Evolutionary conservation across 1,139 yeast genomes (phyloP).

Genomic region (Suhomyces taliae): DNA sequence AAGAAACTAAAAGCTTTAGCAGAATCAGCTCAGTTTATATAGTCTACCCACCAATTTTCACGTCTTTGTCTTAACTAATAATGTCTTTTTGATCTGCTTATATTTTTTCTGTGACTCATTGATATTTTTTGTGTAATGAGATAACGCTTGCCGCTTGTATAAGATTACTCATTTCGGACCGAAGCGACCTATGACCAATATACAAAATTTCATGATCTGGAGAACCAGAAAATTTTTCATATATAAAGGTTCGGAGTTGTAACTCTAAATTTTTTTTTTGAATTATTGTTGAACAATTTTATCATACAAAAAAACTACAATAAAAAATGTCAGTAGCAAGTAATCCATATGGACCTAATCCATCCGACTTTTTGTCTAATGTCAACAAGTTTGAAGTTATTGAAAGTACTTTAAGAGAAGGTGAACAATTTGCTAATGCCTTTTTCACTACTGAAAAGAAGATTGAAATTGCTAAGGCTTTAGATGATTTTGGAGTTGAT

Average conservation of each 20-base stretch:
- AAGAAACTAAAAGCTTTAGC: background rate
- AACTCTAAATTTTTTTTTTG: background rate
- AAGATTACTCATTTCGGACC: constrained; percentile 11
- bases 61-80: background rate
- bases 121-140: constrained; percentile 10
- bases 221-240: constrained; percentile 6
- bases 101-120: constrained; percentile 11
- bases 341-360: constrained; percentile 61
- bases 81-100: background rate
- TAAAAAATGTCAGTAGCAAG: constrained; percentile 15
- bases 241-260: constrained; percentile 8
- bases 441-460: constrained; percentile 55
- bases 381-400: constrained; percentile 53
- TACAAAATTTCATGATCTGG: constrained; percentile 7
- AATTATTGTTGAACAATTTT: background rate
- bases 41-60: background rate
- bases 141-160: constrained; percentile 12
- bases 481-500: constrained; percentile 61
- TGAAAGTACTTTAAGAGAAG: constrained; percentile 59
- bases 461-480: constrained; percentile 56
- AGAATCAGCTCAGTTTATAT: background rate
- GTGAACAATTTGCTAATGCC: constrained; percentile 62
- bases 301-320: background rate
- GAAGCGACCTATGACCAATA: constrained; percentile 7
- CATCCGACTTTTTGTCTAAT: constrained; percentile 56